Evolutionary conservation across 371 early-diverging fungal genomes (phyloP).

Genomic region (Enterocytospora artemiae): DNA sequence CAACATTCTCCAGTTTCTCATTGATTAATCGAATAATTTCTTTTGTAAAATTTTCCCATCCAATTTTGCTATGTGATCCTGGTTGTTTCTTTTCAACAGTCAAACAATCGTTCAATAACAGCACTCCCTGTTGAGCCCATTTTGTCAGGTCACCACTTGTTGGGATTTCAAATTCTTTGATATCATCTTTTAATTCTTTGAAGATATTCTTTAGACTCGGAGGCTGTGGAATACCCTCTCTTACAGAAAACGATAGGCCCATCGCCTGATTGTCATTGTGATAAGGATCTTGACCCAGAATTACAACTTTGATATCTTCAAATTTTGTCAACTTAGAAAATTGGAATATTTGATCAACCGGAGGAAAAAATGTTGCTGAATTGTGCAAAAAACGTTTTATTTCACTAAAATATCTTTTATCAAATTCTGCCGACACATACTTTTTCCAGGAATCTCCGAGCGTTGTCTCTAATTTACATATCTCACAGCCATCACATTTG

Average conservation of each 20-base stretch:
- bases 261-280: conserved; percentile 79
- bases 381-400: conserved; percentile 40
- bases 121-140: conserved; percentile 79
- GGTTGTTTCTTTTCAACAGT: conserved; percentile 74
- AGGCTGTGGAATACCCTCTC: conserved; percentile 62
- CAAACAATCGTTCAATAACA: conserved; percentile 78
- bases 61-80: conserved; percentile 70
- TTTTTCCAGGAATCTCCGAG: conserved; percentile 33
- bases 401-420: conserved; percentile 43
- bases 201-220: conserved; percentile 85
- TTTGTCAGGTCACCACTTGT: conserved; percentile 63
- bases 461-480: conserved; percentile 22
- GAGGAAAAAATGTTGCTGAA: conserved; percentile 32
- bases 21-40: conserved; percentile 67
- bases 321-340: conserved; percentile 41
- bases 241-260: conserved; percentile 65
- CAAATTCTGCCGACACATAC: conserved; percentile 43
- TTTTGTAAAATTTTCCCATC: conserved; percentile 83
- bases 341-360: conserved; percentile 36
- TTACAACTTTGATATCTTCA: conserved; percentile 52
- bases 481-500: too few relatives aligned
- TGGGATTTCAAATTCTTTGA: conserved; percentile 38
- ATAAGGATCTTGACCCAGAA: conserved; percentile 72
- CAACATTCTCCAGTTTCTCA: conserved; percentile 62
- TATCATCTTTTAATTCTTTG: conserved; percentile 63